These are phyloP conservation scores for Solioccasus polychromus DNA, from an alignment of 768 basidiomycete genomes.

Conservation along the genomic window DNA sequence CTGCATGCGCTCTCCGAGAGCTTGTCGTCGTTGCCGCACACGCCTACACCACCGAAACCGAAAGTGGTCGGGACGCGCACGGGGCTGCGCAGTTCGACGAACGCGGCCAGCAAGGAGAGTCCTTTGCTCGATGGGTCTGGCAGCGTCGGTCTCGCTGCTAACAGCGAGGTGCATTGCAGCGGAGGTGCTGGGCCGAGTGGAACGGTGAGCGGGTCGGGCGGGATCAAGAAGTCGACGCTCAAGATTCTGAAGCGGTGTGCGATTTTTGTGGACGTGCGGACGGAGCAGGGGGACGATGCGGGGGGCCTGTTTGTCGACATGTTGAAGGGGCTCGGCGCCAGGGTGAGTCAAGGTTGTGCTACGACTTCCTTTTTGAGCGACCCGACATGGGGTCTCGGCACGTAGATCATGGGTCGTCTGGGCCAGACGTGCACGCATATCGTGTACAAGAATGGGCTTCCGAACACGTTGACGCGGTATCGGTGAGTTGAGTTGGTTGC, in stretches of 20 bases:
- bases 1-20: conserved; percentile 64
- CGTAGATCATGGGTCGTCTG: conserved; percentile 60
- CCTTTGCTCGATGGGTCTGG: conserved; percentile 34
- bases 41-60: conserved; percentile 30
- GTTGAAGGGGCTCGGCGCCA: conserved; percentile 75
- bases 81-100: conserved; percentile 44
- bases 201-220: conserved; percentile 21
- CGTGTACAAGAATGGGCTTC: conserved; percentile 78
- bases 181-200: conserved; percentile 14
- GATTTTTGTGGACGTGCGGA: conserved; percentile 81
- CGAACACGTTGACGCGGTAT: conserved; percentile 71
- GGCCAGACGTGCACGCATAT: conserved; percentile 79
- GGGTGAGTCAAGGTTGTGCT: conserved; percentile 51
- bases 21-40: conserved; percentile 46
- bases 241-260: conserved; percentile 68
- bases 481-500: conserved; percentile 40
- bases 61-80: conserved; percentile 47
- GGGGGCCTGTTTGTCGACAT: conserved; percentile 81
- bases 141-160: conserved; percentile 25
- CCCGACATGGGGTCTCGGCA: no score
- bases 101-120: conserved; percentile 17
- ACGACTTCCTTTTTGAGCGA: no score
- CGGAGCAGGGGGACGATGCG: conserved; percentile 75
- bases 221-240: conserved; percentile 34
- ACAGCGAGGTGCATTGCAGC: conserved; percentile 17